A percentile compares a stretch with the other conserved stretches of the same genome.
Evolutionary conservation across 345 rosid species (phyloP).

Genomic region (Brassica nigra): DNA sequence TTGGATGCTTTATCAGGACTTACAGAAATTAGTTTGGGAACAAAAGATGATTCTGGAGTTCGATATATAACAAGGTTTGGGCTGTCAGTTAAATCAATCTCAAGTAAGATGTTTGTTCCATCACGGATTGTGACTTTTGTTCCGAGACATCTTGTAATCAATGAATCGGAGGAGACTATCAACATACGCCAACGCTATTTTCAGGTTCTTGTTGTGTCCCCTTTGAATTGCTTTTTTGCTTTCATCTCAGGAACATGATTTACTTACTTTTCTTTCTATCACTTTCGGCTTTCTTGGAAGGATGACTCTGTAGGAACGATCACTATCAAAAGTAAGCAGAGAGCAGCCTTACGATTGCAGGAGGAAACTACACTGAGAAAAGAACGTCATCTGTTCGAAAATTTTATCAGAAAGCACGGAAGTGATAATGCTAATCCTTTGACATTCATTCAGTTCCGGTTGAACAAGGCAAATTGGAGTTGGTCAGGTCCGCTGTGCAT

Average conservation of each 20-base stretch:
- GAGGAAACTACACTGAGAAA: slow-evolving; percentile 51
- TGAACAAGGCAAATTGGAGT: slow-evolving; percentile 54
- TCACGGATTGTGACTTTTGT: slow-evolving; percentile 66
- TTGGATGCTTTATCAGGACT: slow-evolving; percentile 85
- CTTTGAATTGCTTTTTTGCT: not conserved
- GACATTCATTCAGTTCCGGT: slow-evolving; percentile 65
- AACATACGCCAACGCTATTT: slow-evolving; percentile 71
- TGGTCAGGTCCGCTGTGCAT: slow-evolving; percentile 98
- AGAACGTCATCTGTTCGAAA: slow-evolving; percentile 77
- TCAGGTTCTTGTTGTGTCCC: slow-evolving; percentile 57
- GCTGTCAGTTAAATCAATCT: slow-evolving; percentile 58
- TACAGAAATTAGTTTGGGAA: slow-evolving; percentile 75
- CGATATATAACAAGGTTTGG: slow-evolving; percentile 73
- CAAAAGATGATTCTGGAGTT: slow-evolving; percentile 53
- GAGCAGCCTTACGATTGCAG: slow-evolving; percentile 54
- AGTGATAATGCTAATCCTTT: slow-evolving; percentile 52
- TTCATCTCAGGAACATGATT: slow-evolving; percentile 25
- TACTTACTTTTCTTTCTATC: slow-evolving; percentile 27
- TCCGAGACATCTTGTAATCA: slow-evolving; percentile 74
- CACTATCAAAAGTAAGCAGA: slow-evolving; percentile 58
- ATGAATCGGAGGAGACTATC: slow-evolving; percentile 67
- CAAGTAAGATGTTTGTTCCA: slow-evolving; percentile 55
- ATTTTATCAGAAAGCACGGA: slow-evolving; percentile 77
- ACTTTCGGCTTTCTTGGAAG: slow-evolving; percentile 45
- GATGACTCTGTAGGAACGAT: slow-evolving; percentile 60